Conservation (phyloP, 2,329 filamentous ascomycete genomes). For the Aspergillus ustus region DNA sequence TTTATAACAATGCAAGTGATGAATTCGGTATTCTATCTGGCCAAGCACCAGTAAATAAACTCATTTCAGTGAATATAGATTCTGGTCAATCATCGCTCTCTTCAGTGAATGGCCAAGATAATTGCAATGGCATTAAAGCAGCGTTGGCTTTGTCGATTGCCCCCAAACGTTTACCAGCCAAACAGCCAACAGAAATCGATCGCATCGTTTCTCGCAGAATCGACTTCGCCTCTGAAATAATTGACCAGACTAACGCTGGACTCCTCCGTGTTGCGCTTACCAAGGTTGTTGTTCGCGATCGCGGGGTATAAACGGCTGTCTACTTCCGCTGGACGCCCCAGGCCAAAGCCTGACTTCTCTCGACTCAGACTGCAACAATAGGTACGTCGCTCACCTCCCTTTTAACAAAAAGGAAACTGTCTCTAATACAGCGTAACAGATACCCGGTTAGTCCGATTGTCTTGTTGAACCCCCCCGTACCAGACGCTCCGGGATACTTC, state of each 20-base stretch:
- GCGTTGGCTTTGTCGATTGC: not conserved
- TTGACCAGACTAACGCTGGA: not conserved
- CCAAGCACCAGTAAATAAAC: not conserved
- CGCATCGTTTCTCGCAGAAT: not conserved
- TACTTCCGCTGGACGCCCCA: not conserved
- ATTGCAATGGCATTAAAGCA: not conserved
- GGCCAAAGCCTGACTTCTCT: constrained; percentile 5
- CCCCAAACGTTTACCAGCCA: not conserved
- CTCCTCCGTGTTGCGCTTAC: not conserved
- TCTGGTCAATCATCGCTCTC: not conserved
- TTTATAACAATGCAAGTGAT: not conserved
- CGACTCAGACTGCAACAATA: constrained; percentile 9
- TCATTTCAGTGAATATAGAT: not conserved
- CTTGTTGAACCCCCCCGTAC: not conserved
- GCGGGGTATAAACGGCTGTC: constrained; percentile 12
- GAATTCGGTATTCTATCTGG: not conserved
- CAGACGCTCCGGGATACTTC: not conserved
- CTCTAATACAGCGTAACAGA: constrained; percentile 8
- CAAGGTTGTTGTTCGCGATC: constrained; percentile 15
- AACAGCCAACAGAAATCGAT: not conserved
- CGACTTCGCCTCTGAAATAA: not conserved
- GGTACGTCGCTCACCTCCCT: constrained; percentile 15
- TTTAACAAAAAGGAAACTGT: not conserved
- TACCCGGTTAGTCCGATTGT: not conserved
- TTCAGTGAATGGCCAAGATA: not conserved